Evolutionary conservation across 208 protist species (phyloP).

Genomic region (Acanthamoeba castellanii): DNA sequence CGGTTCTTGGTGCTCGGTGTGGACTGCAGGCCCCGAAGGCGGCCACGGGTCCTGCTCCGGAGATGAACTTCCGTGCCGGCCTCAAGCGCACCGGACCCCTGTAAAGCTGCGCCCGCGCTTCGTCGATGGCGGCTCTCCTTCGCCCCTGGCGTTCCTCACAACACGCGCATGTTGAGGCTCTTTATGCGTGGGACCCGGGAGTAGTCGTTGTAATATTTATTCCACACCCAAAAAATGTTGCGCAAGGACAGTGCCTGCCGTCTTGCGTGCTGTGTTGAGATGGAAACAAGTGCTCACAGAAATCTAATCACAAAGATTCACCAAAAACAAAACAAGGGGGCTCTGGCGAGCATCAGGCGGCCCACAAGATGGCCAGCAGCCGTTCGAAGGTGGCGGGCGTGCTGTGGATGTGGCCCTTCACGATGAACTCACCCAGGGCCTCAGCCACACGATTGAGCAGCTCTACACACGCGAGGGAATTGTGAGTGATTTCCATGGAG

Average conservation of each 20-base stretch:
- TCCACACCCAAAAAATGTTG: not conserved
- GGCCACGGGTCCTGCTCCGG: constrained; percentile 1
- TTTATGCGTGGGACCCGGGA: not conserved
- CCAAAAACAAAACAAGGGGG: too few relatives aligned
- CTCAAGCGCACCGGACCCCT: constrained; percentile 24
- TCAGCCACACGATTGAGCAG: not conserved
- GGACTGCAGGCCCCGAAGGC: not conserved
- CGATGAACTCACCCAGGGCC: constrained; percentile 6
- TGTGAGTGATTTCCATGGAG: too few relatives aligned
- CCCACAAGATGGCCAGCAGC: constrained; percentile 11
- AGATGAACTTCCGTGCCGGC: constrained; percentile 24
- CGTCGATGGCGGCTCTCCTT: too few relatives aligned
- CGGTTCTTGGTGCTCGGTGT: too few relatives aligned
- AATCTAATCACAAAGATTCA: too few relatives aligned
- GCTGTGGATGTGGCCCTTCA: not conserved
- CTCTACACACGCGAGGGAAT: not conserved
- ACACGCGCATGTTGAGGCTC: not conserved
- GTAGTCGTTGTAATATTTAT: constrained; percentile 3
- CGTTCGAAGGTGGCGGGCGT: not conserved
- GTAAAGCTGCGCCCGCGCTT: not conserved
- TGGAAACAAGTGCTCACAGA: too few relatives aligned
- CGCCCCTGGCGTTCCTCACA: too few relatives aligned
- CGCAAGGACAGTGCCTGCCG: not conserved
- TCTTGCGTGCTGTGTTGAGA: too few relatives aligned
- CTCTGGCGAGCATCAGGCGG: too few relatives aligned